Evolutionary conservation across 2,329 filamentous ascomycete genomes (phyloP), one percentile per base, ranked within the genome.

Genomic region (Macrophomina phaseolina): DNA sequence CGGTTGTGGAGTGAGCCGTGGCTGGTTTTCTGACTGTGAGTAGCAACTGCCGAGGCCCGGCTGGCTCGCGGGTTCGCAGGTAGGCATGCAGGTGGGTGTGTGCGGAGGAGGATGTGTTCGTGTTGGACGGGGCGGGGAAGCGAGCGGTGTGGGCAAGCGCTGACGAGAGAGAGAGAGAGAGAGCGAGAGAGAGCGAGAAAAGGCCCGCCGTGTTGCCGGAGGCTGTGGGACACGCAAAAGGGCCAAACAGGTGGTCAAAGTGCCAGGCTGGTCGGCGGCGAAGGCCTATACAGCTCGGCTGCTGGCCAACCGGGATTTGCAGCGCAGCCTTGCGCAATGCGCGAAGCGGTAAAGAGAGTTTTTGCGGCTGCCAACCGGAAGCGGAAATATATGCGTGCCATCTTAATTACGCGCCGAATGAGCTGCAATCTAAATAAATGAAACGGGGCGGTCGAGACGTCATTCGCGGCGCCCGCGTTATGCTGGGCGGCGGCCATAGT

Each of bases 371-470:
- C 16, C 28, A 23, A 30, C 58, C 45, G 42, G 4, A 49, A 36
- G 58, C 42, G 58, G 58, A 49, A 62, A 49, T 62, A 49, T 49
- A 49, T 34, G 45, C 58, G 58, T 48, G 30, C 58, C 58, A 62
- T 62, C 58, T 62, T 62, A 62, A 49, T 62, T 62, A 62, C 58
- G 32, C 42, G n/a, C 42, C 8, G 40, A 18, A 32, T 48, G 16
- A 23, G 34, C 16, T 4, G 16, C 58, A 62, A 62, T 62, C 58
- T 62, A 62, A 62, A 49, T 62, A 62, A 49, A 62, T 62, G 58
- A 62, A 46, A 62, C n/a, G 32, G 58, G 30, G 30, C 32, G 42
- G 58, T 12, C 45, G 30, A 48, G 58, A 38, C 51, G 51, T 55
- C 58, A 32, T 49, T 34, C 5, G 14, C 7, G 16, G 42, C 40